Evolutionary conservation across 352 stramenopile species (phyloP).

Genomic region (Phytophthora pinifolia): DNA sequence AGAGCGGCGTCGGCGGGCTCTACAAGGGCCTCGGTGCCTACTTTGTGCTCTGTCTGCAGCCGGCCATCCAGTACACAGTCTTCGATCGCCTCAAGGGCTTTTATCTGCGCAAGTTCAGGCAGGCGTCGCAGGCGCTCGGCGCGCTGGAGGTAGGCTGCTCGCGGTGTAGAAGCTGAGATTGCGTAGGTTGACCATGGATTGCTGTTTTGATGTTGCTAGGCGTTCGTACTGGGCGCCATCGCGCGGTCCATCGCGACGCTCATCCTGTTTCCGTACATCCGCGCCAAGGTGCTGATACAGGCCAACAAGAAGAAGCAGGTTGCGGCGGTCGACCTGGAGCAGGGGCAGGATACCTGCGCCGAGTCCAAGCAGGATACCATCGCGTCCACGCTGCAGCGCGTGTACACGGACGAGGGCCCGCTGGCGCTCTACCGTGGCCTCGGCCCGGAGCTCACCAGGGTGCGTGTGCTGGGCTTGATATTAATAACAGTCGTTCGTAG

Average conservation of each 20-base stretch:
- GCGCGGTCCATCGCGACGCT: slow-evolving; percentile 94
- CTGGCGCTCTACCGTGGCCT: slow-evolving; percentile 93
- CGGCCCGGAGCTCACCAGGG: slow-evolving; percentile 92
- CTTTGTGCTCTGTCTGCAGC: slow-evolving; percentile 96
- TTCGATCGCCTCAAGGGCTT: slow-evolving; percentile 91
- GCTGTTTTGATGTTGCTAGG: slow-evolving; percentile 69
- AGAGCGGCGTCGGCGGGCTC: slow-evolving; percentile 68
- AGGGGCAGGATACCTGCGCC: slow-evolving; percentile 11
- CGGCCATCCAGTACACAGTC: slow-evolving; percentile 96
- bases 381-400: slow-evolving; percentile 64
- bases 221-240: slow-evolving; percentile 94
- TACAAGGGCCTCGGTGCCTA: slow-evolving; percentile 92
- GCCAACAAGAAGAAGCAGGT: slow-evolving; percentile 75
- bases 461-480: slow-evolving; percentile 19
- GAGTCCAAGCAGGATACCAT: slow-evolving; percentile 78
- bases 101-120: slow-evolving; percentile 68
- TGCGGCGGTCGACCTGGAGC: slow-evolving; percentile 13
- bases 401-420: slow-evolving; percentile 86
- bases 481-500: too few relatives aligned
- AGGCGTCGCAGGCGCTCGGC: slow-evolving; percentile 50
- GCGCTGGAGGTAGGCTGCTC: slow-evolving; percentile 57
- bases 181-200: not conserved
- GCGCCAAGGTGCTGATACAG: slow-evolving; percentile 95
- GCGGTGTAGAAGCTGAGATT: not conserved
- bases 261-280: slow-evolving; percentile 96